Percentiles rank a stretch among this genome's conserved stretches.
Conservation (phyloP, 2,329 filamentous ascomycete genomes). For the Xylogone sp. region DNA sequence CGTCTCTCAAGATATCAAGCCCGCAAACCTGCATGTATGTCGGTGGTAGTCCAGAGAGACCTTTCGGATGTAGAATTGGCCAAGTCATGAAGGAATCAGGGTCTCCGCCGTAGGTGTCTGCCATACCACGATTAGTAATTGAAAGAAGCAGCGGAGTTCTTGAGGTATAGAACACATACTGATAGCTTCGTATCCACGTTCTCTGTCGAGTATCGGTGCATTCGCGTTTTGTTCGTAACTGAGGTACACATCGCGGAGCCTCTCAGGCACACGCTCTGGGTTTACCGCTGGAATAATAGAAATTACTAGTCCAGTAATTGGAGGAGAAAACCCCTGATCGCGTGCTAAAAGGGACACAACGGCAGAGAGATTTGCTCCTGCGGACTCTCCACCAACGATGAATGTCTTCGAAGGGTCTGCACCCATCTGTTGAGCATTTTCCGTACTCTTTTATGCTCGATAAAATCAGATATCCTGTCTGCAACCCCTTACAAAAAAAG, state of each 20-base stretch:
- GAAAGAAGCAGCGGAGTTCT: background rate
- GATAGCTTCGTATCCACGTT: background rate
- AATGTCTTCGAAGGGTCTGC: conserved; percentile 41
- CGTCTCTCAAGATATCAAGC: conserved; percentile 44
- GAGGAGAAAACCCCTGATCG: conserved; percentile 36
- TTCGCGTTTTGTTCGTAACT: conserved; percentile 38
- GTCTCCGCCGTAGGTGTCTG: background rate
- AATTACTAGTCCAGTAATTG: conserved; percentile 43
- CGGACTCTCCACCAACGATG: conserved; percentile 43
- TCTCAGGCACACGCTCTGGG: conserved; percentile 19
- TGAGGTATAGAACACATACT: background rate
- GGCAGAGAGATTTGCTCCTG: conserved; percentile 38
- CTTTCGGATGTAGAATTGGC: conserved; percentile 25
- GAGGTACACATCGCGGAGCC: conserved; percentile 35
- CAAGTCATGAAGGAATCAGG: background rate
- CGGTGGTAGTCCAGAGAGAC: conserved; percentile 35
- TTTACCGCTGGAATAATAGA: conserved; percentile 33
- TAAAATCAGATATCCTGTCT: background rate
- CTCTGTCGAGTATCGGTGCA: conserved; percentile 29
- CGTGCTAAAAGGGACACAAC: conserved; percentile 35
- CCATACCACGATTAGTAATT: background rate
- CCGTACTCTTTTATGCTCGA: conserved; percentile 19
- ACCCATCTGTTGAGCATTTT: conserved; percentile 34
- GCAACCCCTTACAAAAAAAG: conserved; percentile 15
- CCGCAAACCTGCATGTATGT: conserved; percentile 49